Evolutionary conservation across 805 yeast genomes (phyloP).

Genomic region (Metschnikowia sp.): DNA sequence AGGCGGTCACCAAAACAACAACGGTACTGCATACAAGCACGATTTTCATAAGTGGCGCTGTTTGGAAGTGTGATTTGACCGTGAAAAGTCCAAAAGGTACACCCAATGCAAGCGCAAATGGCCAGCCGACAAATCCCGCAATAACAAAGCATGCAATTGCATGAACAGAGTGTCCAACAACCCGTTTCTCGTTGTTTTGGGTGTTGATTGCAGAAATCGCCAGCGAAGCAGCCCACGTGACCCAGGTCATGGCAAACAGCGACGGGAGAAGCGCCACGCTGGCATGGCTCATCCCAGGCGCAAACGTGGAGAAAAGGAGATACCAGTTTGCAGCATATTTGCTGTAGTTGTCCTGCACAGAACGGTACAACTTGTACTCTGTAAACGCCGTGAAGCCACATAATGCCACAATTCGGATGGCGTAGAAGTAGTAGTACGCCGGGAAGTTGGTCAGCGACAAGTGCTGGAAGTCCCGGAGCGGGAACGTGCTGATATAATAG

Average conservation of each 20-base stretch:
- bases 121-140: constrained; percentile 92
- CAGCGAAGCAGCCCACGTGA: constrained; percentile 42
- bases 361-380: constrained; percentile 51
- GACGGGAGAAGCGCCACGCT: constrained; percentile 85
- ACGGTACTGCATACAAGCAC: constrained; percentile 7
- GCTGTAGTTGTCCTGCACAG: constrained; percentile 37
- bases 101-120: constrained; percentile 67
- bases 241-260: constrained; percentile 57
- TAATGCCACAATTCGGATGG: constrained; percentile 42
- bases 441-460: constrained; percentile 17
- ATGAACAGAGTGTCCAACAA: constrained; percentile 10
- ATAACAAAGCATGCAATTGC: constrained; percentile 41
- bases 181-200: constrained; percentile 1
- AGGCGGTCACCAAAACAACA: constrained; percentile 20
- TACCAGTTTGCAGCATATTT: constrained; percentile 53
- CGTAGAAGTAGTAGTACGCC: constrained; percentile 46
- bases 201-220: constrained; percentile 25
- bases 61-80: constrained; percentile 12
- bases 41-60: constrained; percentile 11
- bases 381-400: constrained; percentile 38
- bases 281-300: constrained; percentile 88
- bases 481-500: constrained; percentile 30
- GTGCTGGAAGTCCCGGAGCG: constrained; percentile 17
- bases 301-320: constrained; percentile 54
- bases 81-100: constrained; percentile 53